Evolutionary conservation across 148 eudicot genomes (phyloP).

Genomic region (Agrostemma githago): DNA sequence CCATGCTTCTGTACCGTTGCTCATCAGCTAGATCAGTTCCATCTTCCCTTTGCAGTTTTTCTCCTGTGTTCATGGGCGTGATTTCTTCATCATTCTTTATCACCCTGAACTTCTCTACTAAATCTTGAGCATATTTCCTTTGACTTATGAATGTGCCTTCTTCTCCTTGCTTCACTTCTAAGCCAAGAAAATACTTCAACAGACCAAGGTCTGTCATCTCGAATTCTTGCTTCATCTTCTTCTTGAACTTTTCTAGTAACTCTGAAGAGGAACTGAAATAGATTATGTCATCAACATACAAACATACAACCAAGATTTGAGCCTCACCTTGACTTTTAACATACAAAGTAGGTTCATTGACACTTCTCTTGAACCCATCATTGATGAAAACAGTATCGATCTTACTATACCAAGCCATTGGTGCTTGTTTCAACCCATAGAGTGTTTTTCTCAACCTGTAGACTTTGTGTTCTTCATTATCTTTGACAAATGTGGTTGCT

Average conservation of each 20-base stretch:
- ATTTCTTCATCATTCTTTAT: neutral
- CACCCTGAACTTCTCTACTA: constrained; percentile 9
- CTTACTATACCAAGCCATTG: constrained; percentile 4
- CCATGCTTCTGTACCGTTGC: constrained; percentile 6
- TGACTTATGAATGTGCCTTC: constrained; percentile 19
- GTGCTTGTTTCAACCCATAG: neutral
- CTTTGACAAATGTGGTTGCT: neutral
- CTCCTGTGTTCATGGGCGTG: neutral
- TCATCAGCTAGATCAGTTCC: constrained; percentile 1
- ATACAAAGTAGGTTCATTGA: neutral
- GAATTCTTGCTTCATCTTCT: too few relatives aligned
- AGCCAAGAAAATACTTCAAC: constrained; percentile 17
- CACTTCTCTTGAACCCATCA: neutral
- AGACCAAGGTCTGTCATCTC: too few relatives aligned
- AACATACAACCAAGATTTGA: neutral
- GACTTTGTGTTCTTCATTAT: too few relatives aligned
- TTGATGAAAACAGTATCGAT: neutral
- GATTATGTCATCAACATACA: neutral
- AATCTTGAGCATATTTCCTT: constrained; percentile 8
- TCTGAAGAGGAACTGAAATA: neutral
- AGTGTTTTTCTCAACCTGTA: too few relatives aligned
- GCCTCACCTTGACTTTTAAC: neutral
- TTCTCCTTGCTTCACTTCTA: constrained; percentile 6
- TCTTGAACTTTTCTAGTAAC: too few relatives aligned
- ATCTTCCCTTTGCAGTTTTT: constrained; percentile 7